These are phyloP conservation scores for Diaporthe batatas DNA, from an alignment of 2,329 filamentous ascomycete genomes.

Conservation along the genomic window DNA sequence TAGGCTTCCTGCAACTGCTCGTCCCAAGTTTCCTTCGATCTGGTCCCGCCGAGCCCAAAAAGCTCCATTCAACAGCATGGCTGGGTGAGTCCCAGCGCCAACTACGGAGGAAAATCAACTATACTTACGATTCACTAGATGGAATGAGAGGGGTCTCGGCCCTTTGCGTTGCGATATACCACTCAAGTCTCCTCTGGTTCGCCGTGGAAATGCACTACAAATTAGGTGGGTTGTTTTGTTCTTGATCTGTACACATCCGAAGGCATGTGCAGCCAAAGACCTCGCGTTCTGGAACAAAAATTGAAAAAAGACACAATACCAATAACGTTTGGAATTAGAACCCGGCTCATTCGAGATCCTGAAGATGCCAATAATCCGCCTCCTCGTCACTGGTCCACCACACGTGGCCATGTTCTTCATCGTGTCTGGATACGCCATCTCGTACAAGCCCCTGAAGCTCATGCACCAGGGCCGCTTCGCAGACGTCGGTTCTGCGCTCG, in stretches of 20 bases:
- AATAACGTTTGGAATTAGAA: background rate
- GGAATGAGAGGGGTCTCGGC: slow-evolving; percentile 46
- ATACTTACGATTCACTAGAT: slow-evolving; percentile 38
- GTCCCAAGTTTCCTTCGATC: slow-evolving; percentile 39
- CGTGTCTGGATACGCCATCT: slow-evolving; percentile 57
- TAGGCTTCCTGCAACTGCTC: background rate
- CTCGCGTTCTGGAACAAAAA: too few species aligned
- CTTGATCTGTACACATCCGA: too few species aligned
- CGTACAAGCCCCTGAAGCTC: slow-evolving; percentile 52
- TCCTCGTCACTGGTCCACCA: slow-evolving; percentile 48
- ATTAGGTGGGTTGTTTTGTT: background rate
- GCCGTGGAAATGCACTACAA: slow-evolving; percentile 19
- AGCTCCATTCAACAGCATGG: slow-evolving; percentile 41
- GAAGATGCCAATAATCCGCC: slow-evolving; percentile 50
- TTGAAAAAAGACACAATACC: too few species aligned
- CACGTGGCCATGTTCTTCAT: slow-evolving; percentile 55
- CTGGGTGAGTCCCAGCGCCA: slow-evolving; percentile 25
- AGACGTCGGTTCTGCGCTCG: slow-evolving; percentile 45
- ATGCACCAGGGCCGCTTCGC: slow-evolving; percentile 44
- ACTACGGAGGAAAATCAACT: background rate
- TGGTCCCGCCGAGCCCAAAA: slow-evolving; percentile 21
- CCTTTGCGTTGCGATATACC: slow-evolving; percentile 44
- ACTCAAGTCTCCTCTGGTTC: slow-evolving; percentile 42
- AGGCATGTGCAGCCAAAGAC: too few species aligned
- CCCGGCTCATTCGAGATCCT: slow-evolving; percentile 37